Base-by-base conservation (phyloP, 2,329 filamentous ascomycete genomes). In the Lachnellula arida region DNA sequence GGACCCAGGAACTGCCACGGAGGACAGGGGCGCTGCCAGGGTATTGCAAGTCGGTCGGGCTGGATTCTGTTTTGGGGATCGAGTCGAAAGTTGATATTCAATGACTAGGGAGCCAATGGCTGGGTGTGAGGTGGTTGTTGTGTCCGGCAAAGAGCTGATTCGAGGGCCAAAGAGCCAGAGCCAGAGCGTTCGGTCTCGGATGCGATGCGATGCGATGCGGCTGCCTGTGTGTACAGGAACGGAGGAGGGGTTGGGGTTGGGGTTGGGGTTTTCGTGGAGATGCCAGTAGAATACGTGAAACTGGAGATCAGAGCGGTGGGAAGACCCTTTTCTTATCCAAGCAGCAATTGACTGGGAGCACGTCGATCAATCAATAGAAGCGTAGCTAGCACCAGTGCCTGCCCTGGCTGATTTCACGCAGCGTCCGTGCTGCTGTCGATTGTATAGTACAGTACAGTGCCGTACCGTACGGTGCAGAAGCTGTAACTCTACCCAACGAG, bases 171-270 rank as follows among this genome's bases (percentile, higher is more conserved):
- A 62, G 46, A 42, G 58, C 62, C 63, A 59, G 63, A 63, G 65
- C 63, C 63, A 60, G 64, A 63, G 65, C 63, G 63, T 60, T 57
- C 53, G 46, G 62, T 66, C 64, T 66, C 64, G 64, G 64, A 66
- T 22, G n/a, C n/a, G 19, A 22, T 14, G n/a, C 6, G 42, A 19
- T 44, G 11, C 22, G n/a, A n/a, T n/a, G n/a, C n/a, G n/a, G 19
- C 42, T 44, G 22, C 25, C 42, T 44, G 22, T 44, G 42, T 22
- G 42, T 44, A 19, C n/a, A 44, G 19, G 7, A n/a, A 8, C 2
- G 19, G 15, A 19, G 11, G n/a, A n/a, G 15, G 9, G 14, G n/a
- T 22, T 12, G 9, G 19, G 23, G 19, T 15, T 8, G 4, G 7
- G 6, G 23, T 23, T 9, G 22, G 56, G 22, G 56, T 60, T 58